phyloP scores from a whole-genome alignment of 1,284 basidiomycete genomes.

The Boletus semigastroideus region DNA sequence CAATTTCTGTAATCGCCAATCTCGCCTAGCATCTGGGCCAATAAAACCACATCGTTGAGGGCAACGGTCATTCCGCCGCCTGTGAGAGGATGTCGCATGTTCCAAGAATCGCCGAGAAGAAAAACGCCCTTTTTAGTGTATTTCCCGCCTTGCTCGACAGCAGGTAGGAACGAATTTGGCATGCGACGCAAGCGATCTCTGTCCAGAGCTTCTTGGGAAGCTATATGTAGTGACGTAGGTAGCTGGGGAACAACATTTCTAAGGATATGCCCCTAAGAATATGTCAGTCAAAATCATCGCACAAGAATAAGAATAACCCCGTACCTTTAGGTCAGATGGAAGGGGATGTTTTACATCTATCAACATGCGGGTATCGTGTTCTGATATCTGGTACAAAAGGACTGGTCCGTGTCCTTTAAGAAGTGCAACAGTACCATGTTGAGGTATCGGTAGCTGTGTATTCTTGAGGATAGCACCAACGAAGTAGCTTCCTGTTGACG shows the following conservation, averaged over 20 bases:
- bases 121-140: slow-evolving; percentile 72
- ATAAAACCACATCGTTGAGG: slow-evolving; percentile 77
- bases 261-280: slow-evolving; percentile 62
- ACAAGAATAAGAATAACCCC: slow-evolving; percentile 11
- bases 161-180: slow-evolving; percentile 95
- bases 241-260: slow-evolving; percentile 77
- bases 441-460: slow-evolving; percentile 62
- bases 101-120: slow-evolving; percentile 95
- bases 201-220: slow-evolving; percentile 63
- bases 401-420: slow-evolving; percentile 66
- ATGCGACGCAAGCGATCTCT: slow-evolving; percentile 82
- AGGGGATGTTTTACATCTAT: slow-evolving; percentile 89
- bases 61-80: slow-evolving; percentile 98
- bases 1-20: slow-evolving; percentile 59
- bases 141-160: slow-evolving; percentile 72
- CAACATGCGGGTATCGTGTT: slow-evolving; percentile 85
- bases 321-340: slow-evolving; percentile 78
- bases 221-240: slow-evolving; percentile 63
- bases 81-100: slow-evolving; percentile 98
- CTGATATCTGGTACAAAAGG: slow-evolving; percentile 78
- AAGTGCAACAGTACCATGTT: slow-evolving; percentile 77
- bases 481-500: slow-evolving; percentile 65
- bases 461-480: slow-evolving; percentile 70
- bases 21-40: slow-evolving; percentile 61
- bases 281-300: background rate